Evolutionary conservation across 345 rosid genomes (phyloP), one percentile per base, ranked within the genome.

Genomic region (Limnanthes douglasii): DNA sequence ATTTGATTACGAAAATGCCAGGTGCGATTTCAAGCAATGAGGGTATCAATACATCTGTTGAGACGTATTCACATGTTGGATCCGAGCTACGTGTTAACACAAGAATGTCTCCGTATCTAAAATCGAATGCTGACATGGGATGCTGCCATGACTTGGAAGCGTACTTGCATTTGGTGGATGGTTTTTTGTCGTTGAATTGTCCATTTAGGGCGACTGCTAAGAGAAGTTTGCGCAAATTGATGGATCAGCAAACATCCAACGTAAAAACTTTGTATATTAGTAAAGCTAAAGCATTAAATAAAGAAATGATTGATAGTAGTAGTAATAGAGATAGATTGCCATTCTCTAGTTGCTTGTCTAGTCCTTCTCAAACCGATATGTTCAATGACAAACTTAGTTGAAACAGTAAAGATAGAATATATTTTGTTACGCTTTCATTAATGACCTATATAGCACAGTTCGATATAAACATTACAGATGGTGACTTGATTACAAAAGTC

Each of bases 81-180:
- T 64, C 67, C 0, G 92, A 78, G 61, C 64, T 78, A 2, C 56
- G 69, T 13, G 70, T 78, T 15, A 82, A 70, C 29, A 66, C 68
- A 21, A 77, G 58, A 41, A 78, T 70, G 69, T 90, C 96, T 0
- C 95, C 94, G 1, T 75, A 65, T 45, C 41, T 74, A 27, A 66
- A 75, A 28, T 70, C 68, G 1, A 61, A 70, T 3, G 71, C 70
- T 8, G 83, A 84, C 35, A 57, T 77, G 15, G 80, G 88, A 15
- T 80, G 94, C 46, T 90, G 96, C 21, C 96, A 90, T 14, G 96
- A 90, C 34, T 34, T 90, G 8, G 85, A 76, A 39, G 86, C 94
- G 4, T 90, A 78, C 23, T 45, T 90, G 5, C 94, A 75, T 38
- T 42, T 80, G 36, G 98, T 90, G 13, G 98, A 90, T 15, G 98